These are phyloP conservation scores for Aspergillus hortae DNA, from an alignment of 2,329 filamentous ascomycete genomes.

Conservation along the genomic window DNA sequence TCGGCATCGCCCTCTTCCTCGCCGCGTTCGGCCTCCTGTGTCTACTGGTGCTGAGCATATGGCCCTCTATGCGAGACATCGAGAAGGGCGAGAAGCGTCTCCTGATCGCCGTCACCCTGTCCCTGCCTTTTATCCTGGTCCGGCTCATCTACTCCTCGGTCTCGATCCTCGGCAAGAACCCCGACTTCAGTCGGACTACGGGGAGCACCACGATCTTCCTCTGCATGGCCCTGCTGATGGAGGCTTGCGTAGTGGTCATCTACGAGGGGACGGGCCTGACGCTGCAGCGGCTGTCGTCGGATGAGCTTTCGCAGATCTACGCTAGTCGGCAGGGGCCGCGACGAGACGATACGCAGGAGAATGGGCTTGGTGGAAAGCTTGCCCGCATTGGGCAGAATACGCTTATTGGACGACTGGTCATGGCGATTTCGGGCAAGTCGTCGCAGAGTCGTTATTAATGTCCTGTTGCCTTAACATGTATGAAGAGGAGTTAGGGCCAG, in stretches of 20 bases:
- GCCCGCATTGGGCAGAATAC: not conserved
- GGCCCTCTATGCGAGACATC: not conserved
- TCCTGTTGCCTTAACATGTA: no score
- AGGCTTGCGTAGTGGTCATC: not conserved
- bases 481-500: no score
- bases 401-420: not conserved
- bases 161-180: not conserved
- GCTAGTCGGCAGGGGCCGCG: not conserved
- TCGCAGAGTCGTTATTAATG: not conserved
- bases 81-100: not conserved
- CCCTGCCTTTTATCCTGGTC: not conserved
- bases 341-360: not conserved
- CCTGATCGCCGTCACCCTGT: not conserved
- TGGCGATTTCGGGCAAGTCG: not conserved
- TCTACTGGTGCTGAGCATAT: not conserved
- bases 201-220: not conserved
- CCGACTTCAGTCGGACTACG: not conserved
- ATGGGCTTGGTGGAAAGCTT: not conserved
- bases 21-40: not conserved
- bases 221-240: not conserved
- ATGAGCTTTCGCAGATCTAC: not conserved
- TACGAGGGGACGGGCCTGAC: not conserved
- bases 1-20: not conserved
- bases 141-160: not conserved
- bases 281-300: not conserved